Conservation (phyloP, 140 eudicot genomes). For the Anethum foeniculum region DNA sequence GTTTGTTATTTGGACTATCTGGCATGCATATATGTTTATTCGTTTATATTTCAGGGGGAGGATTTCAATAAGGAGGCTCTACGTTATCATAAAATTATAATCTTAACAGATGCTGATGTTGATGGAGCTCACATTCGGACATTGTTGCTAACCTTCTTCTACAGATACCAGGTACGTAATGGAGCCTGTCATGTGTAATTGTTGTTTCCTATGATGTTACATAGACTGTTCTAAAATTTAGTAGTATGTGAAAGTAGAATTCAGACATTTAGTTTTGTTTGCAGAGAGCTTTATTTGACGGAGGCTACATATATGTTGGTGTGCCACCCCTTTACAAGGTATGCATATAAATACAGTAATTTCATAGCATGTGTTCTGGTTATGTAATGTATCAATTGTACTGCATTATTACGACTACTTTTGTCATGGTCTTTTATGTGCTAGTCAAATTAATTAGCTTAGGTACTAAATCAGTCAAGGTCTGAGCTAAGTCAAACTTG, state of each 20-base stretch:
- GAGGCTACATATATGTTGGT: constrained; percentile 90
- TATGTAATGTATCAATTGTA: not conserved
- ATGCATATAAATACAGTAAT: constrained; percentile 8
- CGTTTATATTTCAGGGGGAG: constrained; percentile 66
- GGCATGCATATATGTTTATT: constrained; percentile 1
- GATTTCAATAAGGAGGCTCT: constrained; percentile 79
- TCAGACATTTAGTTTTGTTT: constrained; percentile 13
- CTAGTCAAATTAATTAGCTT: not conserved
- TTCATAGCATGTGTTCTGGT: not conserved
- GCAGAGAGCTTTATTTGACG: constrained; percentile 95
- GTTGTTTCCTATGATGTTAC: not conserved
- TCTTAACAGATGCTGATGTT: constrained; percentile 95
- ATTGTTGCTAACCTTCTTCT: constrained; percentile 81
- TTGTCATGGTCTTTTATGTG: not conserved
- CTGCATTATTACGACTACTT: not conserved
- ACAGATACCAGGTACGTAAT: constrained; percentile 77
- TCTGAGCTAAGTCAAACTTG: not conserved
- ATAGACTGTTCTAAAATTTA: not conserved
- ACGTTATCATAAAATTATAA: constrained; percentile 91
- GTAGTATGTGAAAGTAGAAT: not conserved
- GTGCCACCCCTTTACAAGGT: constrained; percentile 98
- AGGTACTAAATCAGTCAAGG: not conserved
- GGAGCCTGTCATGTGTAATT: constrained; percentile 1
- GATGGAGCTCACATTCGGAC: constrained; percentile 99
- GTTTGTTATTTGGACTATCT: not conserved